Evolutionary conservation across 345 rosid species (phyloP), one percentile per base, ranked within the genome.

Genomic region (Dimocarpus longan): DNA sequence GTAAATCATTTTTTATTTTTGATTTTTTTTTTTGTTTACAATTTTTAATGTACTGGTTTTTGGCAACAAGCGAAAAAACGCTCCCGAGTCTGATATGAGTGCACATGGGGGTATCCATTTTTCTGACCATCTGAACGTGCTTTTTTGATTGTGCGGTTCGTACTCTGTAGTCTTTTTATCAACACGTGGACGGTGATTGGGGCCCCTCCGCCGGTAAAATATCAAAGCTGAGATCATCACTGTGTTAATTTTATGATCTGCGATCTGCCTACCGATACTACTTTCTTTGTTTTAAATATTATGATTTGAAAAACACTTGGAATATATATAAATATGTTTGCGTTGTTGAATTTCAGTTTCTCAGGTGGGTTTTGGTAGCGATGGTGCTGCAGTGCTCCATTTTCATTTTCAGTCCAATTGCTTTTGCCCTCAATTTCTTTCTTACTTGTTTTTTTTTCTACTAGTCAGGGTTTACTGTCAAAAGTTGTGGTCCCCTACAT

Each of bases 181-280:
- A 63, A 54, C 87, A 79, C 85, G 81, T 82, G 83, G 76, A 74
- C 63, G 76, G 80, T 73, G 80, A 76, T 63, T 68, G 73, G 72
- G 39, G 67, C 83, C 16, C 15, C 5, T 12, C 3, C 56, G 5
- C 16, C 18, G 56, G 56, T 50, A 13, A 50, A 50, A 42, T 42
- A 42, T 63, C 39, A 22, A 8, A 37, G 32, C 48, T 73, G 2
- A 32, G 37, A 32, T 32, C 37, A 32, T 32, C 37, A 32, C 37
- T 32, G 37, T 32, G 2, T 32, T 32, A 32, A 32, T 32, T 28
- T 32, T 32, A 32, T 2, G 3, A 2, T 32, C 37, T 32, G 37
- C 37, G 37, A 32, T 32, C 37, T 32, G 37, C 37, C 37, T 1
- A 32, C 37, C 37, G 37, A 32, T 32, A 32, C 3, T 32, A 32